Base-by-base conservation (phyloP, 768 basidiomycete species). In the Kwoniella dejecticola region DNA sequence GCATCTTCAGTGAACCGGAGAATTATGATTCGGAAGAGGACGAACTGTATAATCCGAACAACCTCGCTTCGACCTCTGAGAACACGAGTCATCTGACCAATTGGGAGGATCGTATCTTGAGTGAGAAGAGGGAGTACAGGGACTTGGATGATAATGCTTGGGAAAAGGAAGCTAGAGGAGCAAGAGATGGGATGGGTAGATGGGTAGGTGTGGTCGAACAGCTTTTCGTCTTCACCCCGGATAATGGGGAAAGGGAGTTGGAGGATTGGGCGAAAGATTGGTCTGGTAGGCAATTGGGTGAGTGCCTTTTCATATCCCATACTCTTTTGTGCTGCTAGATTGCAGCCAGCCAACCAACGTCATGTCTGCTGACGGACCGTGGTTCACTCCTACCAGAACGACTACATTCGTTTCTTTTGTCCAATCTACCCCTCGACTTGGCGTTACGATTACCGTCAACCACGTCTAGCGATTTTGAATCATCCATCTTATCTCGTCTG, bases 1-100 rank as follows among this genome's bases (percentile, higher is more conserved):
- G 33, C 11, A 33, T 30, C 42, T 3, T 48, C 41, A n/a, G 36
- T 27, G 57, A 49, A 49, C 57, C 64, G 10, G 68, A 67, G 1
- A 48, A 68, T 31, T 44, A 48, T 24, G 47, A 41, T 26, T 48
- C 81, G 84, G 17, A 83, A 47, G 26, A 86, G 55, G 13, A 85
- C 69, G 12, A 79, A 77, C 45, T 88, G 71, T 29, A 87, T 42
- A 15, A 82, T 63, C 63, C 92, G 87, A 38, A 86, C 70, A 44
- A 81, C 59, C 3, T 71, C 0, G 65, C 68, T 24, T 52, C 31
- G 8, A 29, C 53, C 17, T 56, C 62, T 12, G 33, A 38, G 1
- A 42, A 67, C 13, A 42, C 55, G 23, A 52, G 62, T 30, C 15
- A 27, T n/a, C 41, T 55, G 19, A 38, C 59, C 30, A 75, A 67